Evolutionary conservation across 129 eudicot species (phyloP).

Genomic region (Saussurea involucrata): DNA sequence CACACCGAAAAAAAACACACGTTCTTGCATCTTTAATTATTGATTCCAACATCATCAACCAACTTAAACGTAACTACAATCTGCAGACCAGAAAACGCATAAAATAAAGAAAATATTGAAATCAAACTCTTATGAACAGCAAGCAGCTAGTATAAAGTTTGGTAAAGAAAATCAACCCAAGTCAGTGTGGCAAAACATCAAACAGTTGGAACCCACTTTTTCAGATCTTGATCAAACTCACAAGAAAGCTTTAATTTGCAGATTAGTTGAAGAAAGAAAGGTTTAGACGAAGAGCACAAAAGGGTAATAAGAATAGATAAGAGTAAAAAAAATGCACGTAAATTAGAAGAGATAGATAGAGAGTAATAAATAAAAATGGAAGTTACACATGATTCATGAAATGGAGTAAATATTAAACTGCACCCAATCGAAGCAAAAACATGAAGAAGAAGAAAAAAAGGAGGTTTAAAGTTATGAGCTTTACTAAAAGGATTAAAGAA

Average conservation of each 20-base stretch:
- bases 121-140: background rate
- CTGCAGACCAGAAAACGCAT: background rate
- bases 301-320: background rate
- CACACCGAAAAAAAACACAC: conserved; percentile 5
- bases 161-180: background rate
- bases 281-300: conserved; percentile 20
- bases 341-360: background rate
- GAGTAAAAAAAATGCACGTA: conserved; percentile 25
- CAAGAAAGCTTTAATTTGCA: conserved; percentile 6
- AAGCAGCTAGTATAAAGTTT: background rate
- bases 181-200: conserved; percentile 10
- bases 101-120: background rate
- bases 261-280: conserved; percentile 17
- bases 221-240: conserved; percentile 24
- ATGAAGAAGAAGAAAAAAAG: conserved; percentile 6
- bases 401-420: conserved; percentile 17
- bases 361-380: conserved; percentile 5
- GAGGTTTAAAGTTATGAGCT: conserved; percentile 22
- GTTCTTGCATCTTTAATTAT: conserved; percentile 15
- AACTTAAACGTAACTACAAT: background rate
- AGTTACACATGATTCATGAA: conserved; percentile 25
- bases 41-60: background rate
- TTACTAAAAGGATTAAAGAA: conserved; percentile 28
- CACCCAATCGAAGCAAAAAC: conserved; percentile 28
- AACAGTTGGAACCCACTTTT: conserved; percentile 16